Evolutionary conservation across 2,329 filamentous ascomycete genomes (phyloP).

Genomic region (Pyrenophora teres): DNA sequence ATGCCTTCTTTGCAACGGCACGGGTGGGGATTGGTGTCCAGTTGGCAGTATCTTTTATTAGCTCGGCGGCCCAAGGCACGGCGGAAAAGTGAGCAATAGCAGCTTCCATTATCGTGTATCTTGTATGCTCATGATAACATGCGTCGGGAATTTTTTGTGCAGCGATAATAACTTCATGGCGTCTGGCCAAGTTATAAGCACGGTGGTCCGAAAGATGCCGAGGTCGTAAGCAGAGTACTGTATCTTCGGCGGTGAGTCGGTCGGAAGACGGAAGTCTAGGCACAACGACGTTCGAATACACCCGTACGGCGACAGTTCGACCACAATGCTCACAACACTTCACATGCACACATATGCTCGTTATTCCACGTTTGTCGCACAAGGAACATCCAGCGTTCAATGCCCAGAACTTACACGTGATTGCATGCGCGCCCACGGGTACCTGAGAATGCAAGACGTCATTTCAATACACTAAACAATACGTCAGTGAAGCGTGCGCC

Average conservation of each 20-base stretch:
- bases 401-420: constrained; percentile 1
- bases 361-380: neutral
- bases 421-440: neutral
- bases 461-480: constrained; percentile 20
- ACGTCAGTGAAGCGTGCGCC: constrained; percentile 18
- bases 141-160: too few species aligned
- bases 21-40: constrained; percentile 49
- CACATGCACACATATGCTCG: neutral
- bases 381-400: too few species aligned
- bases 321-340: too few species aligned
- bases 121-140: too few species aligned
- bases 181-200: constrained; percentile 7
- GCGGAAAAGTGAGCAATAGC: constrained; percentile 30
- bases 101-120: constrained; percentile 24
- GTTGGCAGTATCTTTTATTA: constrained; percentile 49
- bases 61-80: constrained; percentile 57
- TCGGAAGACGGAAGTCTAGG: too few species aligned
- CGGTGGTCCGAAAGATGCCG: constrained; percentile 7
- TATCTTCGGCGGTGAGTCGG: too few species aligned
- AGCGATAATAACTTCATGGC: neutral
- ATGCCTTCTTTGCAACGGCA: constrained; percentile 36
- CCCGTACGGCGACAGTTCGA: too few species aligned
- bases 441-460: constrained; percentile 29
- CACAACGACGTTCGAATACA: neutral
- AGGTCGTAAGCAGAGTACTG: neutral